A percentile compares a stretch with the other conserved stretches of the same genome.
Conservation (phyloP, 2,329 filamentous ascomycete species). For the Apiospora arundinis region DNA sequence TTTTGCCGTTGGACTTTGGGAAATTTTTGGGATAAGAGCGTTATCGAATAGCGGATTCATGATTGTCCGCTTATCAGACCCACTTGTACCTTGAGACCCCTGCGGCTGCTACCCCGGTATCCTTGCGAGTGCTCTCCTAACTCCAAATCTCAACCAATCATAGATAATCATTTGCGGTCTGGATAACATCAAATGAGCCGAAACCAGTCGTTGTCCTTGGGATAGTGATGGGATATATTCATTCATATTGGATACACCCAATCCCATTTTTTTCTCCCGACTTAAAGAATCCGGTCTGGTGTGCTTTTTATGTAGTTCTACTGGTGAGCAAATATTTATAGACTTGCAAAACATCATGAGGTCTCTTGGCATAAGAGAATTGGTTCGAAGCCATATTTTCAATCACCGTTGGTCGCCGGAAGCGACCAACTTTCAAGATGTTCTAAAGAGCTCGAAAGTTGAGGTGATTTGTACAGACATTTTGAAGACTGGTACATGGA, state of each 20-base stretch:
- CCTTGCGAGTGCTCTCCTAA: not conserved
- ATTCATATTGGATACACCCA: not conserved
- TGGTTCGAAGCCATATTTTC: too few relatives aligned
- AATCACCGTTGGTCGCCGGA: too few relatives aligned
- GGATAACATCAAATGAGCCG: not conserved
- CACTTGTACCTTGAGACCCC: not conserved
- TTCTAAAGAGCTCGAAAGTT: not conserved
- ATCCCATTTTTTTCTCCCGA: not conserved
- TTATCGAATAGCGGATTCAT: not conserved
- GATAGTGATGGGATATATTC: not conserved
- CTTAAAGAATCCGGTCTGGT: too few relatives aligned
- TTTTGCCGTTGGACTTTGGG: not conserved
- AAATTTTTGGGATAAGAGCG: slow-evolving; percentile 19
- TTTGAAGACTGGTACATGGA: not conserved
- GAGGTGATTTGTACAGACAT: too few relatives aligned
- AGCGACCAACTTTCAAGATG: not conserved
- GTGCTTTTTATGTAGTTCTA: too few relatives aligned
- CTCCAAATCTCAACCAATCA: not conserved
- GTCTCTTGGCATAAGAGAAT: too few relatives aligned
- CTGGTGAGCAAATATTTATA: too few relatives aligned
- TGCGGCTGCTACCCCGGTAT: not conserved
- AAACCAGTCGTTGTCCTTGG: not conserved
- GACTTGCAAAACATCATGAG: too few relatives aligned
- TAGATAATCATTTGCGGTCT: not conserved
- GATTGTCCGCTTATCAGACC: not conserved